Percentiles rank a stretch among this genome's conserved stretches.
phyloP scores from a whole-genome alignment of 2,329 filamentous ascomycete species.

The Fusarium sp. region DNA sequence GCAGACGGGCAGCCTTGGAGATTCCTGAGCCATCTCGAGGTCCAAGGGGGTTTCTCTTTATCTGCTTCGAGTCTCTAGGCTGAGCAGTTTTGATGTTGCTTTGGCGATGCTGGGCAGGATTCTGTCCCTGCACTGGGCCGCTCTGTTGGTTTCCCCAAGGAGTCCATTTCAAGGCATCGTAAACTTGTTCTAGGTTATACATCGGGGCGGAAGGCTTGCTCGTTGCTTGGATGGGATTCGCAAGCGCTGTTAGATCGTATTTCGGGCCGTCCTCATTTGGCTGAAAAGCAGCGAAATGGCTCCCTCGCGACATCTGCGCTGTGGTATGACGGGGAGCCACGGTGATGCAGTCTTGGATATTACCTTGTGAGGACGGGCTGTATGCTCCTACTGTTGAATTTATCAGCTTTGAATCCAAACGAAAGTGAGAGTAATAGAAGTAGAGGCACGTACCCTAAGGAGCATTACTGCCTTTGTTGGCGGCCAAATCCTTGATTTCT shows the following conservation, averaged over 20 bases:
- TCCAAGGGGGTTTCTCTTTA: background rate
- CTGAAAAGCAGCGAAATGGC: background rate
- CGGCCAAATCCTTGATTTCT: background rate
- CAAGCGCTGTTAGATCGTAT: constrained; percentile 15
- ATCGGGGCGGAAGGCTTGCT: background rate
- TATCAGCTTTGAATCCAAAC: background rate
- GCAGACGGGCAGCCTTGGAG: constrained; percentile 5
- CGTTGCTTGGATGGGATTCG: background rate
- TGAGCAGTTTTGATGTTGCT: background rate
- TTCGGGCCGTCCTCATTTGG: background rate
- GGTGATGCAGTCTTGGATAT: background rate
- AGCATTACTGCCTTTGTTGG: background rate
- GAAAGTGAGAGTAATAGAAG: background rate
- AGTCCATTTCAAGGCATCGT: constrained; percentile 4
- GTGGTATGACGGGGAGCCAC: background rate
- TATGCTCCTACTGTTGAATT: constrained; percentile 11
- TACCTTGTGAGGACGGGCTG: background rate
- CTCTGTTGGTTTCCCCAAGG: background rate
- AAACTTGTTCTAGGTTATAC: background rate
- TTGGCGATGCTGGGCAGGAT: background rate
- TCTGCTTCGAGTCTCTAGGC: background rate
- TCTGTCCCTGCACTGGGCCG: background rate
- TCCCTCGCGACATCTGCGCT: background rate
- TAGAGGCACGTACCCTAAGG: constrained; percentile 18
- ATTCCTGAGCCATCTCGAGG: background rate